Evolutionary conservation across 371 early-diverging fungal species (phyloP).

Genomic region (Mucor racemosus): DNA sequence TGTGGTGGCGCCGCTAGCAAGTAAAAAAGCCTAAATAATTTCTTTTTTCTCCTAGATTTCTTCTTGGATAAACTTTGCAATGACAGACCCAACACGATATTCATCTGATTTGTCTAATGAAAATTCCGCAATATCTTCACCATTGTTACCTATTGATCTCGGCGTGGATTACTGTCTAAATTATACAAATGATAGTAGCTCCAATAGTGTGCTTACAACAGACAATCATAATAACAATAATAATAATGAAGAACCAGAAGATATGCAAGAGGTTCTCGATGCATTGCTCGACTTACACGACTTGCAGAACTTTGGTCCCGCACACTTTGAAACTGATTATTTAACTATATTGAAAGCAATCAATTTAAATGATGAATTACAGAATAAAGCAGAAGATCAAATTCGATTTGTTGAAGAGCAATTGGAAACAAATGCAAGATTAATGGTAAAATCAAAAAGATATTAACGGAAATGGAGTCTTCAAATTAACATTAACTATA

Average conservation of each 20-base stretch:
- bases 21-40: background rate
- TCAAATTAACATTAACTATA: background rate
- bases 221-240: background rate
- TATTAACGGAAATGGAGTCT: background rate
- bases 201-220: background rate
- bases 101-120: background rate
- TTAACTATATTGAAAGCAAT: conserved; percentile 23
- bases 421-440: conserved; percentile 17
- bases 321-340: conserved; percentile 3
- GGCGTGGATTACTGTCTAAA: background rate
- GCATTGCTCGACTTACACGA: conserved; percentile 16
- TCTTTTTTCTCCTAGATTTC: background rate
- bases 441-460: conserved; percentile 15
- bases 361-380: conserved; percentile 29
- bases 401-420: conserved; percentile 23
- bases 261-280: conserved; percentile 11
- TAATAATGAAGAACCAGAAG: background rate
- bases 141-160: background rate
- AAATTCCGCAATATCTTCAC: too few species aligned
- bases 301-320: background rate
- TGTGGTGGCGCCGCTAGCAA: background rate
- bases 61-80: background rate
- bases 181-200: background rate
- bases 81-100: background rate
- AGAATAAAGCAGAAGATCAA: conserved; percentile 16